Base-by-base conservation (phyloP, 352 stramenopile genomes). In the Phytophthora pluvialis region DNA sequence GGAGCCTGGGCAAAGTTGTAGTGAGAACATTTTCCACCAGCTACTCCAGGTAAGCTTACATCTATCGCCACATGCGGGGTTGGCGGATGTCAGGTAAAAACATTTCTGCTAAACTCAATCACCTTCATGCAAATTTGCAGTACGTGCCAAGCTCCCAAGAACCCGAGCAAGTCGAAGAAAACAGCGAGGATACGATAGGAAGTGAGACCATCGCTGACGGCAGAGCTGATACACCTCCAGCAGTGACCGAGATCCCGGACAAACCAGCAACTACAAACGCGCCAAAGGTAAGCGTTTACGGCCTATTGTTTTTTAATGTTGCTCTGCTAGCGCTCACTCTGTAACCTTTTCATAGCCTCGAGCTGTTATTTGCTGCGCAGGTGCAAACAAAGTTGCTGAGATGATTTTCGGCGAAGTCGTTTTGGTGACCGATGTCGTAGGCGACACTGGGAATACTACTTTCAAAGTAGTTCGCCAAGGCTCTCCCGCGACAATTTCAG, bases 391-490 rank as follows among this genome's bases (percentile, higher is more conserved):
- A 60, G 11, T 60, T 10, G 53, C 64, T 15, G 45, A 59, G 0
- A 46, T 91, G 12, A 21, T 56, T 46, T 77, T 72, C 11, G 54
- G 78, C 11, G 78, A 91, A 68, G 59, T 70, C 2, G 77, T 70
- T 3, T 28, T 86, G 6, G 38, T 91, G 32, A 70, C 48, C 7
- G 75, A 78, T 4, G 63, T 91, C 38, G 68, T 90, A 10, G 77
- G 75, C 2, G 83, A 91, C 18, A 49, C 63, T 7, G 78, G 80
- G 18, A 88, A 72, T 32, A 67, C 73, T 29, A 84, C 58, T 13
- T 61, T 91, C 63, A 91, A 89, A 54, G 44, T 75, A 4, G 35
- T 69, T 13, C 68, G 70, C 13, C 64, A 88, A 33, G 70, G 75
- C 25, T 56, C 64, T 5, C 25, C 51, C 2, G 56, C 60, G 6